Evolutionary conservation across 352 stramenopile genomes (phyloP).

Genomic region (Peronospora belbahrii): DNA sequence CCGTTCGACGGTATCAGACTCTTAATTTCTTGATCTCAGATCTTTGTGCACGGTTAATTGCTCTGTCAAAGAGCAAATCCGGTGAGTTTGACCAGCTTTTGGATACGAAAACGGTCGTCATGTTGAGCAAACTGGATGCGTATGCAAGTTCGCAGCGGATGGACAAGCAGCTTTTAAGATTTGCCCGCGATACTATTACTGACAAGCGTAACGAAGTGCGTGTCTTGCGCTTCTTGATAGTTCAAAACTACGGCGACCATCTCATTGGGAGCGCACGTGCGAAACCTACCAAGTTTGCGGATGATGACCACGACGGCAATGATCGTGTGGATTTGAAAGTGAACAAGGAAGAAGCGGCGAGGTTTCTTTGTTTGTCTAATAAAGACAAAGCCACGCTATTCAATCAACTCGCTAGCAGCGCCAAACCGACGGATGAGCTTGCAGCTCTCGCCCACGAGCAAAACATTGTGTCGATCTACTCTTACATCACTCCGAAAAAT

Average conservation of each 20-base stretch:
- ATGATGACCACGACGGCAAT: conserved; percentile 38
- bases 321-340: conserved; percentile 58
- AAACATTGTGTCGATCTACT: conserved; percentile 56
- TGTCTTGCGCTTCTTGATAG: conserved; percentile 56
- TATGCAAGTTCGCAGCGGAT: conserved; percentile 60
- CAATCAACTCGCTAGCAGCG: conserved; percentile 31
- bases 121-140: conserved; percentile 45
- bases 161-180: conserved; percentile 39
- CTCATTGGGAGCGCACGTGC: conserved; percentile 40
- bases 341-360: conserved; percentile 27
- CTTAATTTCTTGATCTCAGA: conserved; percentile 77
- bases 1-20: conserved; percentile 58
- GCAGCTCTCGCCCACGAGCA: conserved; percentile 46
- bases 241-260: conserved; percentile 75
- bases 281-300: conserved; percentile 26
- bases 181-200: conserved; percentile 32
- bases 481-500: conserved; percentile 20
- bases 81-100: conserved; percentile 35
- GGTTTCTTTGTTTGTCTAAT: conserved; percentile 40
- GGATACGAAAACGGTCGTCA: conserved; percentile 33
- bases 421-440: conserved; percentile 39
- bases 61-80: conserved; percentile 34
- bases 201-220: conserved; percentile 28
- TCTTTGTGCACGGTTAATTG: conserved; percentile 54
- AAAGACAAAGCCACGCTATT: conserved; percentile 43